Base-by-base conservation (phyloP, 495 filamentous ascomycete species). In the Hypomontagnella submonticulosa region DNA sequence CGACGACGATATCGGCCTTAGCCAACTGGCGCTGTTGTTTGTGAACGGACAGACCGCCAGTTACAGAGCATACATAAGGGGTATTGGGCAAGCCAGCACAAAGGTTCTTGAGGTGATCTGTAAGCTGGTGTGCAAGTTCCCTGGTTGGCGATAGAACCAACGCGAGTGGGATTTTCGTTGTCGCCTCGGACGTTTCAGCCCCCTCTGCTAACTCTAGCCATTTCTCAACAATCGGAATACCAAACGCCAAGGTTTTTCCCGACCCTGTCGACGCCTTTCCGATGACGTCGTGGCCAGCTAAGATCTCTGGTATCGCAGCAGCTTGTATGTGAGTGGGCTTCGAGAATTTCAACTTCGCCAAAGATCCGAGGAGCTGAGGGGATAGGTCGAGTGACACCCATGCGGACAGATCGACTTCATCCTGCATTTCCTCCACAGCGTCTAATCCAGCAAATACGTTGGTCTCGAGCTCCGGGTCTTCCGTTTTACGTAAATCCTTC, bases 131-230 rank as follows among this genome's bases (percentile, higher is more conserved):
- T 1, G 95, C 95, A 59, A 99, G 79, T 74, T 99, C 95, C 77
- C 95, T 80, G 1, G 95, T 98, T 0, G 95, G 95, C 0, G 93
- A 92, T 4, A 99, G 82, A 41, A 99, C 87, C n/a, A 99, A 75
- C 1, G 95, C 93, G n/a, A 89, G 82, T 0, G 93, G 92, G 0
- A 74, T 67, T 50, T 82, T 79, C 4, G 79, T 67, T 0, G 72
- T 61, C 4, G 66, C 69, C 15, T 77, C 76, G 4, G 71, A 54
- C n/a, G 76, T 66, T 16, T 81, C 72, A 13, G 77, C 73, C 34
- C 75, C 72, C 13, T 76, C 56, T 6, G 74, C 58, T 49, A 71
- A 63, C 49, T 73, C 76, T 10, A 92, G 67, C 80, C 83, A 91
- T 55, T 78, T 78, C 72, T 92, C 89, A 9, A 92, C 71, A 42